Percentiles rank a stretch among this genome's conserved stretches.
These are phyloP conservation scores for Agapanthus africanus DNA, from an alignment of 106 monocot species.

Conservation along the genomic window DNA sequence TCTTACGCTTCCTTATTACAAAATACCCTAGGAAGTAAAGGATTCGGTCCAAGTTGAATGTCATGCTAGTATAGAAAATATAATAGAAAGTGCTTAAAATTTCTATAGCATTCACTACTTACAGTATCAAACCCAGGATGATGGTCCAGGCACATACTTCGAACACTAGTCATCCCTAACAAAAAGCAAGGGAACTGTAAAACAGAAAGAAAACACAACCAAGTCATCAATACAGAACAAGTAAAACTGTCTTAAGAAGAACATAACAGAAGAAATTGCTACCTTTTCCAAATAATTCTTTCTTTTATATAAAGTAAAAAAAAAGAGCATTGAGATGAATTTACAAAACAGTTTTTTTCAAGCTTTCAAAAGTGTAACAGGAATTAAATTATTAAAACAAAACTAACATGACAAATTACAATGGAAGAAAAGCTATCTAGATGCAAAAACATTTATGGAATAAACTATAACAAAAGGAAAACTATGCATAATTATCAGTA, in stretches of 20 bases:
- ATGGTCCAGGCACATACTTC: slow-evolving; percentile 83
- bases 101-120: slow-evolving; percentile 19
- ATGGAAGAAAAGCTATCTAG: background rate
- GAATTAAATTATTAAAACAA: background rate
- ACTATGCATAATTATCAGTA: background rate
- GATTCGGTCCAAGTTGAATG: background rate
- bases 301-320: too few relatives aligned
- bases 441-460: background rate
- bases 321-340: background rate
- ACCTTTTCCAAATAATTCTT: background rate
- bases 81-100: slow-evolving; percentile 1
- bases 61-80: background rate
- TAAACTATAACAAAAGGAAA: background rate
- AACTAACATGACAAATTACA: background rate
- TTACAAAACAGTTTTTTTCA: background rate
- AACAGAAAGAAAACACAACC: slow-evolving; percentile 11
- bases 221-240: slow-evolving; percentile 1
- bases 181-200: slow-evolving; percentile 87
- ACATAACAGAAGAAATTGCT: background rate
- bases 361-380: background rate
- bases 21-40: background rate
- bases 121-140: slow-evolving; percentile 86
- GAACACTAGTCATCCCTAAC: slow-evolving; percentile 77
- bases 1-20: too few relatives aligned
- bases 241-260: background rate